Evolutionary conservation across 2,329 filamentous ascomycete species (phyloP), one percentile per base, ranked within the genome.

Genomic region (Orbilia oligospora): DNA sequence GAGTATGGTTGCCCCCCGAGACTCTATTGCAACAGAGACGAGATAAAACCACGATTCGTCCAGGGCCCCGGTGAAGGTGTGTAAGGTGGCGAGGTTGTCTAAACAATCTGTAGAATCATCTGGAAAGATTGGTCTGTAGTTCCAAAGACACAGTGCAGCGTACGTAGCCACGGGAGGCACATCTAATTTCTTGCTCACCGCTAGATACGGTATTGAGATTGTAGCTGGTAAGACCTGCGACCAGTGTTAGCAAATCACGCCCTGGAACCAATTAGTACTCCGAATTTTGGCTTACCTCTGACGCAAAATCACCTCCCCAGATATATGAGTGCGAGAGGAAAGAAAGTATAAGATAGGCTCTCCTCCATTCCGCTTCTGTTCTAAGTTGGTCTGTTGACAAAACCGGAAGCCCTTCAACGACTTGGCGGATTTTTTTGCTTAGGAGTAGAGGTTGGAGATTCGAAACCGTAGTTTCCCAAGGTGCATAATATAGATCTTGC

Each of bases 11-110:
- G 91, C 96, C 27, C 93, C 95, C 71, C 93, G 91, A 69, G 94
- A 94, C 85, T 99, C 96, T 80, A 99, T 97, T 80, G 95, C 96
- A 2, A 97, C 93, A 0, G 94, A 97, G 66, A 98, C 90, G 12
- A 99, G 88, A 84, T 98, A 99, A 84, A 99, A 99, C 96, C 96
- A 99, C 80, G 96, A 97, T 86, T 99, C 96, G 83, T 99, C 96
- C 70, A 97, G 87, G 6, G 94, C 94, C 64, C 96, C 96, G 16
- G 96, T 98, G 83, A 97, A 97, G 16, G 96, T 97, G 82, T 91
- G 90, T 78, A 98, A 87, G 1, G 93, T 96, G 48, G 93, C 91
- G 71, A 99, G 88, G 82, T 99, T 98, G 83, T 96, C 91, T 55
- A 98, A 88, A 80, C 90, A 90, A 83, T 97, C 93, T 72, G 96